Conservation (phyloP, 441 rosid genomes). For the Cnidoscolus chayamansa region DNA sequence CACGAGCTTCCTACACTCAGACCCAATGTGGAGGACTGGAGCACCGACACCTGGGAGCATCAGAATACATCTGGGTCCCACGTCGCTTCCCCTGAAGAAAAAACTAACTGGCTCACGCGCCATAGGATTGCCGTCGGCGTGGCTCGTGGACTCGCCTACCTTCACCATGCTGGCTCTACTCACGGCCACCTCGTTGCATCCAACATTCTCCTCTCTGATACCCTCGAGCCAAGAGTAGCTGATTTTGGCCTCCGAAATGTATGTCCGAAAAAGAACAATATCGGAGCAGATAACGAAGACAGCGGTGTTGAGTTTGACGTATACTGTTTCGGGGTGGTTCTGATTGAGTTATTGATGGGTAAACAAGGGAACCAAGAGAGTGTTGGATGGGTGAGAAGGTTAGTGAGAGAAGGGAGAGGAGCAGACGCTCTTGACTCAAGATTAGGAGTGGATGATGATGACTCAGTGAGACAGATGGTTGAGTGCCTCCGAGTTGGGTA, state of each 20-base stretch:
- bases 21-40: conserved; percentile 91
- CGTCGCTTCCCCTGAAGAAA: conserved; percentile 48
- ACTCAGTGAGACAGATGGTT: conserved; percentile 59
- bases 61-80: conserved; percentile 29
- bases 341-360: conserved; percentile 72
- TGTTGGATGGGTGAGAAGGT: conserved; percentile 48
- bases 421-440: conserved; percentile 59
- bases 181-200: conserved; percentile 81
- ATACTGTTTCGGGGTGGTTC: conserved; percentile 61
- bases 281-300: not conserved
- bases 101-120: conserved; percentile 67
- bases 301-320: conserved; percentile 42
- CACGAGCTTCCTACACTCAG: conserved; percentile 85
- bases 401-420: conserved; percentile 64
- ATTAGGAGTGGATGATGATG: conserved; percentile 39
- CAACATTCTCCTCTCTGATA: conserved; percentile 67
- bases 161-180: conserved; percentile 73
- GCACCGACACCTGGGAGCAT: conserved; percentile 82
- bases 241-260: conserved; percentile 58
- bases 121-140: conserved; percentile 77
- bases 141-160: conserved; percentile 83
- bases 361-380: conserved; percentile 50
- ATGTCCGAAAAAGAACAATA: not conserved
- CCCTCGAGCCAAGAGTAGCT: conserved; percentile 70
- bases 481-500: conserved; percentile 78